Percentiles rank a stretch among this genome's conserved stretches.
phyloP scores from a whole-genome alignment of 805 yeast species.

The Wickerhamomyces alni region DNA sequence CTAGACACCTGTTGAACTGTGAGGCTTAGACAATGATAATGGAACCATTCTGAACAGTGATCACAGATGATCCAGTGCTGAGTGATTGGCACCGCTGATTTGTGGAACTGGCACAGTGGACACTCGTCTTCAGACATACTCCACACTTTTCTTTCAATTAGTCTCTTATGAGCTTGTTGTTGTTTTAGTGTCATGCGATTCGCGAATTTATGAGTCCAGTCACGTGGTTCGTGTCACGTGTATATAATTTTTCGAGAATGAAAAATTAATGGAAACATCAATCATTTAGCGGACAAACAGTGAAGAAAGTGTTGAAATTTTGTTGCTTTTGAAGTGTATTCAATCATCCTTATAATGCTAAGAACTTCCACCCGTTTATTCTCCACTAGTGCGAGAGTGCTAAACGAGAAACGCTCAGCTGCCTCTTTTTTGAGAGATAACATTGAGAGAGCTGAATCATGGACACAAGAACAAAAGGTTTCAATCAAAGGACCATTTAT shows the following conservation, averaged over 20 bases:
- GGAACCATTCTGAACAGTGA: conserved; percentile 42
- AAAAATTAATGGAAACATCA: too few relatives aligned
- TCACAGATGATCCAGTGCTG: conserved; percentile 54
- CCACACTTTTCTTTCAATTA: too few relatives aligned
- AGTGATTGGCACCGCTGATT: conserved; percentile 4
- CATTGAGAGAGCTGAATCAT: not conserved
- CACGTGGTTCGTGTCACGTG: not conserved
- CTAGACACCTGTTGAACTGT: conserved; percentile 29
- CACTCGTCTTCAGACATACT: conserved; percentile 7
- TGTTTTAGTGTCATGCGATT: not conserved
- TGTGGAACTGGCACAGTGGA: conserved; percentile 7
- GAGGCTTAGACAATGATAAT: conserved; percentile 40
- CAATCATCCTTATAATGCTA: not conserved
- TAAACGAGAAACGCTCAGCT: not conserved
- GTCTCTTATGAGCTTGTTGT: too few relatives aligned
- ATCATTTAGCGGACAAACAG: too few relatives aligned
- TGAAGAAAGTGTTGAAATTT: too few relatives aligned
- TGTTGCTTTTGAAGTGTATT: too few relatives aligned
- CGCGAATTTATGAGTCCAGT: not conserved
- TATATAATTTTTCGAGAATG: too few relatives aligned
- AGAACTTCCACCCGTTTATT: not conserved
- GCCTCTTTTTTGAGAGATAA: not conserved
- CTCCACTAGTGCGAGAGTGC: not conserved
- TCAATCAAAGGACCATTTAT: conserved; percentile 27
- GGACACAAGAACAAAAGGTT: conserved; percentile 25